Evolutionary conservation across 1,284 basidiomycete species (phyloP), one percentile per base, ranked within the genome.

Genomic region (Singerocomus inundabilis): DNA sequence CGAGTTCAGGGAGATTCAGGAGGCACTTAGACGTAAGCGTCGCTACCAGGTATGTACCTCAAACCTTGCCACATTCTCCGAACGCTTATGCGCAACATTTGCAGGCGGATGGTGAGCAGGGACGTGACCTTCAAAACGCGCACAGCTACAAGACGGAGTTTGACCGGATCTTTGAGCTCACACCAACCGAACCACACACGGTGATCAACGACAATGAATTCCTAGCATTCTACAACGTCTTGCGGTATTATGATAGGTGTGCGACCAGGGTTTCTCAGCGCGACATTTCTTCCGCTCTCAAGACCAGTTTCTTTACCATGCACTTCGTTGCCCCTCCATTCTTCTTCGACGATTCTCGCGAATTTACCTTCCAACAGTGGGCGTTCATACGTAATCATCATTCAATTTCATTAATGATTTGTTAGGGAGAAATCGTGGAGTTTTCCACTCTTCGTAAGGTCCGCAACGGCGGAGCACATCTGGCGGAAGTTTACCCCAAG

Each of bases 311-410:
- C n/a, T 46, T 57, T 12, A 33, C 10, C 1, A n/a, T 49, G 1
- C 6, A 36, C 4, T 57, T 57, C 6, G 9, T 47, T 16, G 45
- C 48, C 1, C 45, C 50, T 5, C 38, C 32, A 4, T 57, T 55
- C 4, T 46, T 45, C 24, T 45, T 25, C 13, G 11, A 10, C 4
- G 0, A 24, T 13, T 37, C 33, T 15, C 6, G 15, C 1, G 1
- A 7, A 5, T 53, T 47, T 6, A 2, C 21, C 8, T 52, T 43
- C n/a, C 6, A 33, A 1, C 32, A 29, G 45, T 53, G 7, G 0
- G 45, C 29, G 0, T 1, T 11, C 0, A 4, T 35, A 10, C 3
- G 2, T 4, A 1, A 16, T 39, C 6, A 7, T 2, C 3, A 15
- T 8, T 26, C 5, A 9, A 3, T 5, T 6, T 15, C 16, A 35